Conservation (phyloP, 164 flowering plant species). For the Magnolia officinalis region DNA sequence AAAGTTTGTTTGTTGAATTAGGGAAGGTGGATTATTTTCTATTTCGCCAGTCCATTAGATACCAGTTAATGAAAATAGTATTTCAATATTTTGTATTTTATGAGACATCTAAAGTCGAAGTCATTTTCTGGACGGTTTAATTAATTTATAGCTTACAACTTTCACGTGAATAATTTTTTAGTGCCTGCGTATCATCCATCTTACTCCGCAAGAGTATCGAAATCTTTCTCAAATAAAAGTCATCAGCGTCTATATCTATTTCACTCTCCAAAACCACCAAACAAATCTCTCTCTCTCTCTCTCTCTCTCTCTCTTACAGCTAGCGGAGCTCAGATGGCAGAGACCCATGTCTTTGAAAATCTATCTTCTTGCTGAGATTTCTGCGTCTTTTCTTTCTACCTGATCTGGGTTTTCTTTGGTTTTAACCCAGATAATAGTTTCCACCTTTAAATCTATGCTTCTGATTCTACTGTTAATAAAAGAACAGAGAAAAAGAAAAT, state of each 20-base stretch:
- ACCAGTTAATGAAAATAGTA: too few species aligned
- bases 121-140: too few species aligned
- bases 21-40: too few species aligned
- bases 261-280: not conserved
- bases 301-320: not conserved
- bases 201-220: not conserved
- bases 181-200: not conserved
- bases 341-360: slow-evolving; percentile 13
- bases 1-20: too few species aligned
- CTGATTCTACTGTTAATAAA: slow-evolving; percentile 5
- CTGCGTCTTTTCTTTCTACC: not conserved
- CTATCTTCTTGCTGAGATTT: not conserved
- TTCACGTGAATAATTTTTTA: too few species aligned
- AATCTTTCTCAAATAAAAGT: not conserved
- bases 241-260: not conserved
- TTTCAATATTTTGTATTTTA: too few species aligned
- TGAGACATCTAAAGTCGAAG: too few species aligned
- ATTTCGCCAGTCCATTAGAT: too few species aligned
- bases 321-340: slow-evolving; percentile 7
- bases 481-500: slow-evolving; percentile 3
- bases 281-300: slow-evolving; percentile 8
- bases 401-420: slow-evolving; percentile 16
- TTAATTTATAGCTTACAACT: too few species aligned
- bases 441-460: not conserved
- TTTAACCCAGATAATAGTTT: slow-evolving; percentile 20